phyloP scores from a whole-genome alignment of 257 asterid genomes.

The Lavandula angustifolia region DNA sequence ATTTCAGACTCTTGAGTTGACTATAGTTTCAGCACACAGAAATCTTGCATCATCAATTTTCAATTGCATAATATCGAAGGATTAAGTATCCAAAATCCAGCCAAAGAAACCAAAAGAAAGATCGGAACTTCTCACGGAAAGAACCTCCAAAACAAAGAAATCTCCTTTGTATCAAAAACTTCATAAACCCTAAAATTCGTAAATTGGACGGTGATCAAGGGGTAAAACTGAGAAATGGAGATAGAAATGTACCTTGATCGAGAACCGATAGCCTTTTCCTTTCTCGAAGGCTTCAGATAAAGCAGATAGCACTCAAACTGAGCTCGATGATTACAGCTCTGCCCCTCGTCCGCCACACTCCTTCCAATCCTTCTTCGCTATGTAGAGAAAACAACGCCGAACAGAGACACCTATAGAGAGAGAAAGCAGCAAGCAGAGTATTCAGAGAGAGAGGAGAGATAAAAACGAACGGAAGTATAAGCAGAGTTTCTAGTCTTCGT shows the following conservation, averaged over 20 bases:
- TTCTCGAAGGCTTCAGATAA: conserved; percentile 21
- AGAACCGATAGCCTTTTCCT: conserved; percentile 41
- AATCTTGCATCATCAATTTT: neutral
- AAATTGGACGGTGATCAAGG: conserved; percentile 32
- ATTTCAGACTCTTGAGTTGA: neutral
- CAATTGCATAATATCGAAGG: neutral
- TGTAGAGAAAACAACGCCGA: conserved; percentile 30
- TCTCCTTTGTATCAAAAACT: neutral
- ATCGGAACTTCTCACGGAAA: neutral
- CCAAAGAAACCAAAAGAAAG: neutral
- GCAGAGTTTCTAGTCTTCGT: conserved; percentile 31
- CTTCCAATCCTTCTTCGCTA: conserved; percentile 19
- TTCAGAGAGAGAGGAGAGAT: conserved; percentile 26
- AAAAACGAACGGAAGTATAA: conserved; percentile 23
- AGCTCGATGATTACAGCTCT: conserved; percentile 23
- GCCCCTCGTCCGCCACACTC: conserved; percentile 21
- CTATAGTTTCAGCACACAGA: neutral
- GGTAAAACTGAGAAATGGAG: conserved; percentile 30
- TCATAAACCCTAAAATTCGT: conserved; percentile 1
- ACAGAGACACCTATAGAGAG: conserved; percentile 32
- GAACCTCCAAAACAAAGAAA: neutral
- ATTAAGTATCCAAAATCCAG: neutral
- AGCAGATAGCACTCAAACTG: conserved; percentile 31
- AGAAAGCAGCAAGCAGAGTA: conserved; percentile 23
- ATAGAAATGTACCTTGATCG: conserved; percentile 52